A percentile compares a stretch with the other conserved stretches of the same genome.
phyloP scores from a whole-genome alignment of 345 rosid genomes.

The Microcos paniculata region DNA sequence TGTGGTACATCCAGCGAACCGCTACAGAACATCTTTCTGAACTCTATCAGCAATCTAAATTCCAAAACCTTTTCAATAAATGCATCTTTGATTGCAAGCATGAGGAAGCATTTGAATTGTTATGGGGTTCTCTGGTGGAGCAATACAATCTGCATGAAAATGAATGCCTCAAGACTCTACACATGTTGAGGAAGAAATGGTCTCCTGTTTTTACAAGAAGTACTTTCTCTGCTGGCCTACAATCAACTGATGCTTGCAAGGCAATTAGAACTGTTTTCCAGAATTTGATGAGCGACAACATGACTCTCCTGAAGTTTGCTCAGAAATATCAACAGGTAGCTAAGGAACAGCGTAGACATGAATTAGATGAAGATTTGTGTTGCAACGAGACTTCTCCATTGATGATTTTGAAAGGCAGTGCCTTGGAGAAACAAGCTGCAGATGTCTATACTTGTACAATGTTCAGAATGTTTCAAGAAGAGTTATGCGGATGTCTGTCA shows the following conservation, averaged over 20 bases:
- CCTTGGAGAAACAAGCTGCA: constrained; percentile 12
- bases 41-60: neutral
- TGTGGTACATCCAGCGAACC: constrained; percentile 7
- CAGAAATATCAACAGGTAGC: neutral
- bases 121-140: neutral
- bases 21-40: neutral
- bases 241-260: neutral
- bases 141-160: neutral
- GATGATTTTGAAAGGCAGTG: constrained; percentile 1
- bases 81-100: neutral
- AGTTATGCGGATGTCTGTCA: neutral
- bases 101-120: neutral
- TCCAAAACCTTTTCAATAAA: neutral
- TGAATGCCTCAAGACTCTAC: neutral
- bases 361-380: neutral
- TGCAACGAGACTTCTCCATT: neutral
- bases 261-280: neutral
- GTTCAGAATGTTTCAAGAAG: constrained; percentile 2
- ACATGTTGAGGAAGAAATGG: constrained; percentile 5
- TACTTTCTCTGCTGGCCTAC: constrained; percentile 3
- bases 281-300: neutral
- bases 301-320: neutral
- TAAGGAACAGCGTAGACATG: neutral
- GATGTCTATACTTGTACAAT: neutral
- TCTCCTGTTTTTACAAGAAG: neutral